Base-by-base conservation (phyloP, 2,329 filamentous ascomycete species). In the Trichophyton mentagrophytes region DNA sequence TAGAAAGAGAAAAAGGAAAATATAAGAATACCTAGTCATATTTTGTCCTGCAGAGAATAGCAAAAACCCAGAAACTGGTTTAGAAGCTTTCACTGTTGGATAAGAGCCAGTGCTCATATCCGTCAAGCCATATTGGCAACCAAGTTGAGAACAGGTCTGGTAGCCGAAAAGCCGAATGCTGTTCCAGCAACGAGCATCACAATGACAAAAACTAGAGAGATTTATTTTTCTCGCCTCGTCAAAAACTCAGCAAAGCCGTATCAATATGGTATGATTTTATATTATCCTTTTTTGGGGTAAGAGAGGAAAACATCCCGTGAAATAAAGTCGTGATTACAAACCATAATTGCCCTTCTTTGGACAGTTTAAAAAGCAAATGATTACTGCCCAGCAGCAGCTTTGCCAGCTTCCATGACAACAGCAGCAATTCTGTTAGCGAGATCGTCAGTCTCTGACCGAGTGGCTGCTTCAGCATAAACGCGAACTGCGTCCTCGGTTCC, bases 401-500 rank as follows among this genome's bases (percentile, higher is more conserved):
- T 65, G n/a, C 77, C 77, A 47, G 74, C 76, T 57, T 85, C 82
- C 73, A 85, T 83, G 62, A 93, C 86, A 64, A 90, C 83, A 65
- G 84, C 81, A 15, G 87, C 85, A 56, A 97, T 90, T 72, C 90
- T 89, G 68, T 85, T 85, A 61, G 91, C 90, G 64, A 97, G 80
- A 73, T 96, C 90, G 69, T 96, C 91, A 0, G 91, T 90, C 74
- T 97, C 92, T 15, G 85, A 88, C 65, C 88, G 85, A 55, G 89
- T 93, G 42, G 88, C 89, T 3, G 93, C 93, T 76, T 99, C 93
- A 6, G 92, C 92, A 71, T 99, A 99, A 20, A 99, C 91, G 64
- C 93, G 84, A 67, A 96, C 91, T 1, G 90, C 92, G 73, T 99
- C 95, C 74, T 99, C 93, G 0, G 93, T 99, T 33, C 93, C 93